phyloP scores from a whole-genome alignment of 176 grass and related monocot genomes.

The Avena insularis region DNA sequence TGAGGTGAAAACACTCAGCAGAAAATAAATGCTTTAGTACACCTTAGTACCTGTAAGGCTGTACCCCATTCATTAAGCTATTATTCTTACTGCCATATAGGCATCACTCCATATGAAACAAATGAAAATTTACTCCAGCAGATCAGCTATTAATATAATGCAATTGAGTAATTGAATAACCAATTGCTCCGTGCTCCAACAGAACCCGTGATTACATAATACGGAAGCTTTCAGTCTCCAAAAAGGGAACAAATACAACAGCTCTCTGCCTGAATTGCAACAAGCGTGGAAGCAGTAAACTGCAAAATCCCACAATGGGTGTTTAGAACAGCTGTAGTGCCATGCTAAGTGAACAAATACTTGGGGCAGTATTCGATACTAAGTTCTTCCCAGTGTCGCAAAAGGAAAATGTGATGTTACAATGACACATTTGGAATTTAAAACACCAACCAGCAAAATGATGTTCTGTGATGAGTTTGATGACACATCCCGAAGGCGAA shows the following conservation, averaged over 20 bases:
- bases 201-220: not conserved
- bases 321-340: not conserved
- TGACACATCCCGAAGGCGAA: not conserved
- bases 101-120: not conserved
- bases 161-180: not conserved
- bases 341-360: not conserved
- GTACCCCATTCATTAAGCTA: not conserved
- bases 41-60: not conserved
- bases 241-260: not conserved
- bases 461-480: not conserved
- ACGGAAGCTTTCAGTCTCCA: not conserved
- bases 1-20: not conserved
- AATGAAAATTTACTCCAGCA: not conserved
- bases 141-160: not conserved
- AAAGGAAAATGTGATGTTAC: not conserved
- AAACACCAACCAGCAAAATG: conserved; percentile 2
- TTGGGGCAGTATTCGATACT: not conserved
- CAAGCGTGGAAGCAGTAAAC: not conserved
- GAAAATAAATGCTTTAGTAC: not conserved
- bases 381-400: too few relatives aligned
- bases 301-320: not conserved
- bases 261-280: not conserved
- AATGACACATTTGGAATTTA: not conserved
- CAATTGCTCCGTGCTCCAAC: not conserved
- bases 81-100: not conserved